phyloP scores from a whole-genome alignment of 2,329 filamentous ascomycete species.

The Trichophyton benhamiae region DNA sequence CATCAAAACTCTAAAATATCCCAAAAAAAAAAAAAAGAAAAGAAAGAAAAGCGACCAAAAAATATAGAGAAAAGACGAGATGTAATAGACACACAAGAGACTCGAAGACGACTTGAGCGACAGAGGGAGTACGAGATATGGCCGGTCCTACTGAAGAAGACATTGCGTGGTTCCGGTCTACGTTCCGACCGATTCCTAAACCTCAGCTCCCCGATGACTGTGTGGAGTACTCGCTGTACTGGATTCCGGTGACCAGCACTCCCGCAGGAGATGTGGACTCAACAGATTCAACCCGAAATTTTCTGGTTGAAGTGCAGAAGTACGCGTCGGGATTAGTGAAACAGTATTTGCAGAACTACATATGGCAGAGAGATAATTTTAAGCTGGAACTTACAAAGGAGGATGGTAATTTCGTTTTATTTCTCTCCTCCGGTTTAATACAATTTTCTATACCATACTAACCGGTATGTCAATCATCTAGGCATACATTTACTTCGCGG shows the following conservation, averaged over 20 bases:
- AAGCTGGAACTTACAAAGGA: conserved; percentile 50
- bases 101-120: background rate
- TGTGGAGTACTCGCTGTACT: conserved; percentile 71
- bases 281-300: conserved; percentile 38
- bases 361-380: conserved; percentile 86
- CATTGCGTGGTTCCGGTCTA: conserved; percentile 54
- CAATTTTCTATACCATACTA: background rate
- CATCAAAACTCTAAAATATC: conserved; percentile 14
- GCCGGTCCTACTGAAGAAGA: conserved; percentile 38
- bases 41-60: background rate
- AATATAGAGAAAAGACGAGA: conserved; percentile 4
- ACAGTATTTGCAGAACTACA: conserved; percentile 64
- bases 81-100: background rate
- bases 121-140: background rate
- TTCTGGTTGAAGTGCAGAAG: conserved; percentile 61
- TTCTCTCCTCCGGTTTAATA: conserved; percentile 5
- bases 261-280: conserved; percentile 43
- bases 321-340: conserved; percentile 52
- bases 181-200: conserved; percentile 53
- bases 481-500: conserved; percentile 55
- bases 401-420: conserved; percentile 41
- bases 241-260: conserved; percentile 49
- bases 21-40: conserved; percentile 2
- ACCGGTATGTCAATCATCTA: conserved; percentile 14
- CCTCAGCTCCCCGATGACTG: conserved; percentile 63